Base-by-base conservation (phyloP, 2,329 filamentous ascomycete species). In the Cryoendolithus antarcticus region DNA sequence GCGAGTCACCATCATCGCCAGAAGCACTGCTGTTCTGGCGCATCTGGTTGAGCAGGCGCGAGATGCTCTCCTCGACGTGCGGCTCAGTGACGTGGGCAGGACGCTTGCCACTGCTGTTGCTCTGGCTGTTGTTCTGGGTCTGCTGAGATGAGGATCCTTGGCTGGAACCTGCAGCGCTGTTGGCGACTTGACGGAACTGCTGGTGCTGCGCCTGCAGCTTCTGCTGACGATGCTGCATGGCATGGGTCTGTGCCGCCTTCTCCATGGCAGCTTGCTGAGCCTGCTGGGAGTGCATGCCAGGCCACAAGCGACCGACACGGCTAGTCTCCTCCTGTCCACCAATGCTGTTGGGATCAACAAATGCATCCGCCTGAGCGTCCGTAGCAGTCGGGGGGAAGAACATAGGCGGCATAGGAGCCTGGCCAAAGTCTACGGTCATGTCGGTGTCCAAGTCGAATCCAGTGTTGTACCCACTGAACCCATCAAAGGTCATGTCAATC, bases 41-140 rank as follows among this genome's bases (percentile, higher is more conserved):
- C 80, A 96, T 94, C 39, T 88, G 86, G 64, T 89, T 88, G 28
- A 96, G 72, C 3, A 96, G 75, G 58, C 91, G 86, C 15, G 85
- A 86, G 51, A 96, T 95, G 61, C 88, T 93, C 64, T 95, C 86
- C 62, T 96, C 88, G 6, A 65, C 66, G 48, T 64, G 65, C 21
- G 64, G 61, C 46, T 69, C 67, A 37, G 60, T 56, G 42, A 57
- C 60, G 47, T 63, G 60, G 1, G 64, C 62, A 10, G 55, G 56
- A 35, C 51, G 69, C 67, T 52, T 66, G 64, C 44, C 66, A 60
- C 52, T 67, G 62, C 40, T 46, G 29, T 54, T 43, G 37, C 44
- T 43, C 32, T 58, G 49, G 24, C 24, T 27, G 24, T 27, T 27
- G 24, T 27, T 27, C 24, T 27, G 24, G 24, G 3, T 27, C 39